Conservation (phyloP, 1,284 basidiomycete genomes). For the Ustilago loliicola region DNA sequence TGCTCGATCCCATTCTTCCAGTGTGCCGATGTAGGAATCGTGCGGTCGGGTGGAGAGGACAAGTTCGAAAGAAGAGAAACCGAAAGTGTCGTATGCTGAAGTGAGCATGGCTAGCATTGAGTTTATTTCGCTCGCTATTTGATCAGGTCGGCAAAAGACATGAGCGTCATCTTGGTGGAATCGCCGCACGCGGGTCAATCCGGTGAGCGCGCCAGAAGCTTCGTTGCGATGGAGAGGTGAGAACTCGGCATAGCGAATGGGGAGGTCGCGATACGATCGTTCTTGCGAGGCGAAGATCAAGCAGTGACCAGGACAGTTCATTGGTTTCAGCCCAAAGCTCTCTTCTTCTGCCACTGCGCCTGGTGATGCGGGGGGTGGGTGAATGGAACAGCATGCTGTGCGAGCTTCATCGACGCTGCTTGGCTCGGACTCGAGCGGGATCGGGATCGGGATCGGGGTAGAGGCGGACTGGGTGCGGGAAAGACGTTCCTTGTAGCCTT, state of each 20-base stretch:
- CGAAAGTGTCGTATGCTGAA: constrained; percentile 65
- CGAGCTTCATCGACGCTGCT: constrained; percentile 14
- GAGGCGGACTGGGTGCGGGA: constrained; percentile 6
- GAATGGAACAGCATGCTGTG: constrained; percentile 41
- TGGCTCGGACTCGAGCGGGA: not conserved
- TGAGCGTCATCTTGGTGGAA: constrained; percentile 70
- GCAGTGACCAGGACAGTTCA: constrained; percentile 69
- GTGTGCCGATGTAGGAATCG: constrained; percentile 53
- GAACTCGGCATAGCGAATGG: constrained; percentile 66
- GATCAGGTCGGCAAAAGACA: constrained; percentile 65
- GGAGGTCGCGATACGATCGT: constrained; percentile 65
- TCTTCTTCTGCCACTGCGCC: constrained; percentile 26
- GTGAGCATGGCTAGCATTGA: constrained; percentile 68
- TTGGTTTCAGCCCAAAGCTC: constrained; percentile 67
- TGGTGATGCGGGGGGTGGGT: constrained; percentile 12
- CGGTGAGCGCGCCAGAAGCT: constrained; percentile 62
- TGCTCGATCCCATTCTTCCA: constrained; percentile 63
- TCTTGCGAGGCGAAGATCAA: constrained; percentile 63
- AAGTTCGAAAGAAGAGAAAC: constrained; percentile 64
- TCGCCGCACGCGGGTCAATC: constrained; percentile 63
- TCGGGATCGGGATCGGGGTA: not conserved
- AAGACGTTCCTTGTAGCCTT: constrained; percentile 61
- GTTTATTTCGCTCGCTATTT: constrained; percentile 60
- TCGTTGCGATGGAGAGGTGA: constrained; percentile 68
- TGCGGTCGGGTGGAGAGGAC: constrained; percentile 67